phyloP scores from a whole-genome alignment of 1,284 basidiomycete genomes.

The Ustilago shanxiensis region DNA sequence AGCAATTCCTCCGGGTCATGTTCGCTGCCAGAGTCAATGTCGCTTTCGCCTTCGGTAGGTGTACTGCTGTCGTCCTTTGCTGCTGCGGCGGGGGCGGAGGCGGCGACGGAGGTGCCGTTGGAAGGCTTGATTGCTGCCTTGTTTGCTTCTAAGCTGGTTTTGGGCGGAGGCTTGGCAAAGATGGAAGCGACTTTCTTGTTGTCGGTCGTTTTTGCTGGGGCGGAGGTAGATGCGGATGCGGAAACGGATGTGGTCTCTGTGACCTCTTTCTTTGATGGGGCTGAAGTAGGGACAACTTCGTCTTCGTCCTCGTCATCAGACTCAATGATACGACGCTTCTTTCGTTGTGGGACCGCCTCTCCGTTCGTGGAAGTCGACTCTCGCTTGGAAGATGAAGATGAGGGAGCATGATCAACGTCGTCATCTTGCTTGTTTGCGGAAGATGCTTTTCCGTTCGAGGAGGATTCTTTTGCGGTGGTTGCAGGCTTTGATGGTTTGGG shows the following conservation, averaged over 20 bases:
- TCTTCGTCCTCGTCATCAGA: constrained; percentile 65
- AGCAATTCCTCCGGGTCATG: constrained; percentile 59
- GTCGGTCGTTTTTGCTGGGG: constrained; percentile 13
- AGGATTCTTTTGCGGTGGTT: not conserved
- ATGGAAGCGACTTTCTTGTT: constrained; percentile 31
- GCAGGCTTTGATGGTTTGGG: constrained; percentile 14
- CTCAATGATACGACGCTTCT: constrained; percentile 69
- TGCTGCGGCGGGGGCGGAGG: too few species aligned
- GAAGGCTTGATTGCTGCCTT: constrained; percentile 16
- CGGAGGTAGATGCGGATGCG: too few species aligned
- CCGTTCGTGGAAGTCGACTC: constrained; percentile 13
- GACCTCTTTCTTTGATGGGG: constrained; percentile 12
- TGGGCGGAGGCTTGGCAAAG: constrained; percentile 27
- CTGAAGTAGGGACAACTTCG: constrained; percentile 24
- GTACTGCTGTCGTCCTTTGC: constrained; percentile 19
- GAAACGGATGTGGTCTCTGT: constrained; percentile 1
- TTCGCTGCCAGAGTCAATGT: constrained; percentile 56
- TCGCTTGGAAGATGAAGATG: constrained; percentile 13
- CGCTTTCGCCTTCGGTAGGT: constrained; percentile 8
- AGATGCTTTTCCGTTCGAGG: not conserved
- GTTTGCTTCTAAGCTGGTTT: constrained; percentile 18
- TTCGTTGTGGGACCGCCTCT: constrained; percentile 21
- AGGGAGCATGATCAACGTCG: not conserved
- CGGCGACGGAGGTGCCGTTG: too few species aligned
- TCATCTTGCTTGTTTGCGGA: not conserved